Evolutionary conservation across 2,329 filamentous ascomycete genomes (phyloP), one percentile per base, ranked within the genome.

Genomic region (Alternaria infectoria): DNA sequence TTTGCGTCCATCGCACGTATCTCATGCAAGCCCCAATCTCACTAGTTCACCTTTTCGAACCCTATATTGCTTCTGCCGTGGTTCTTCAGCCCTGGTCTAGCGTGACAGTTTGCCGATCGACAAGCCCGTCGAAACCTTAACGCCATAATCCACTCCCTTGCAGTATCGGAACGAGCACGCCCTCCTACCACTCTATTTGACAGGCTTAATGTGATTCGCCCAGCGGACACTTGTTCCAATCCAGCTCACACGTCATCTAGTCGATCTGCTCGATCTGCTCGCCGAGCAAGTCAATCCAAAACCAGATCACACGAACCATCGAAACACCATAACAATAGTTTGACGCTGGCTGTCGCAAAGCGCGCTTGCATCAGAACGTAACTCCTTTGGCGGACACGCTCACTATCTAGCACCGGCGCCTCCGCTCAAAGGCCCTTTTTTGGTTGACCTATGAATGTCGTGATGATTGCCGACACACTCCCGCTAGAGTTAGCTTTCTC

Each of bases 41-140:
- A 30, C 49, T 52, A 52, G 19, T 6, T 12, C 28, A 40, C 19
- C 49, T 32, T 23, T 17, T 13, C 19, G 19, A 25, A 40, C 28
- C 13, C 49, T 40, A n/a, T 52, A 52, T 52, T 52, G 49, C 49
- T 52, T 52, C 49, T 52, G 28, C 49, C 49, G 30, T 40, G 28
- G 49, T 52, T 52, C 49, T 52, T n/a, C 30, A 13, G 49, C 28
- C 19, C 49, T 11, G 21, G 15, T 15, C 13, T 52, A 23, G 49
- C 28, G 30, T 32, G 17, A 10, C 10, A 17, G 19, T 32, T 9
- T 25, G 15, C 19, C 36, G 49, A 52, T 52, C 49, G 19, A 19
- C 30, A 52, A 32, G 30, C 36, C 49, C 49, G 49, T 52, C 49
- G 13, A 52, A 52, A 52, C 49, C 49, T 40, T 52, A 52, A 52